Base-by-base conservation (phyloP, 1,139 yeast species). In the Meyerozyma athensensis region DNA sequence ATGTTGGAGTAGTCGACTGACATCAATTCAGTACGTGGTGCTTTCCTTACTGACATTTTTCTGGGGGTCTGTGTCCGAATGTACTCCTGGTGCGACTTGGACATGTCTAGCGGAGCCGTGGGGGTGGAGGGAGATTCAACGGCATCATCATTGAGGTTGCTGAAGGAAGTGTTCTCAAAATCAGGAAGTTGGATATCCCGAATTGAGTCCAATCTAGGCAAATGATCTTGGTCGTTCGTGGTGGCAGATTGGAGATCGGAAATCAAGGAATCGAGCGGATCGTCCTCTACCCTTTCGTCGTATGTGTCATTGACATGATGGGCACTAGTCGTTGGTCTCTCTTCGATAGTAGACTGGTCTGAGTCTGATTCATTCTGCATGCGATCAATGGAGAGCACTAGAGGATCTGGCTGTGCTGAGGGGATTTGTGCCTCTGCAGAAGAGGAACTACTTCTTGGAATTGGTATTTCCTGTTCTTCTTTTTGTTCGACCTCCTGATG, bases 181-280 rank as follows among this genome's bases (percentile, higher is more conserved):
- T 62, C 65, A 1, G 67, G 67, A 34, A 61, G 39, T 1, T 58
- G 47, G 10, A 56, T 41, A 36, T 55, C 53, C 30, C 47, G 52
- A 19, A 51, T 45, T 4, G 61, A 50, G 24, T 54, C 58, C 23
- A 59, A 39, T 7, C 47, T 43, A 2, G 64, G 65, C 28, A 59
- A 42, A 14, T 39, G 38, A 5, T 37, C 38, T n/a, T 42, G 40
- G 2, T 43, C 33, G 8, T 42, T 46, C 17, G 42, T 35, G 1
- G 65, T 56, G 9, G 59, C 54, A 34, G 50, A 49, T 39, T 58
- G 61, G 26, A 68, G 50, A 40, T 68, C 72, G 40, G 59, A 54
- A 9, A 68, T 65, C 26, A 67, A 50, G 4, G 68, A 58, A 39
- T 68, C 73, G 33, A 65, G 49, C 2, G 63, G 61, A 34, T 57